Conservation (phyloP, 2,329 filamentous ascomycete species). For the Gliomastix tumulicola region DNA sequence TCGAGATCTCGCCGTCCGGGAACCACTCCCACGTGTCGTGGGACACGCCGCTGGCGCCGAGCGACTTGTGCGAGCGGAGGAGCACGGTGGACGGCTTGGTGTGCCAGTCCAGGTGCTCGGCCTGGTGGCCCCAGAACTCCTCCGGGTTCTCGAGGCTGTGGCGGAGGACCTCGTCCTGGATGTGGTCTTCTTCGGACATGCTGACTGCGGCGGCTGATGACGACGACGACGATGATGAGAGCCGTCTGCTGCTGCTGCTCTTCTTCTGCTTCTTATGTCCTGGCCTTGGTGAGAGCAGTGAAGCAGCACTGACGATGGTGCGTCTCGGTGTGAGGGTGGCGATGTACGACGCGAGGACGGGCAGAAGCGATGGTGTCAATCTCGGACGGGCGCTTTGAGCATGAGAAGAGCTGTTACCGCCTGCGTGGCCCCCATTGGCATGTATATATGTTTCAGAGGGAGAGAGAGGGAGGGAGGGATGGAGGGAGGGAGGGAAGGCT, state of each 20-base stretch:
- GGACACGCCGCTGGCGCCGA: constrained; percentile 51
- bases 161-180: constrained; percentile 44
- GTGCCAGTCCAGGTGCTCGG: constrained; percentile 74
- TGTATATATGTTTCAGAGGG: too few relatives aligned
- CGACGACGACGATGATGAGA: not conserved
- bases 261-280: too few relatives aligned
- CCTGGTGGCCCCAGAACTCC: constrained; percentile 69
- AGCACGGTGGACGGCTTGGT: constrained; percentile 61
- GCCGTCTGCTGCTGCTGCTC: too few relatives aligned
- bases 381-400: too few relatives aligned
- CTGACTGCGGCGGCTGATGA: not conserved
- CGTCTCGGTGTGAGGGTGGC: too few relatives aligned
- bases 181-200: constrained; percentile 8
- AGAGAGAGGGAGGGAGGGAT: not conserved
- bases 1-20: constrained; percentile 79
- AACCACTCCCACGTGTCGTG: constrained; percentile 89
- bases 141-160: constrained; percentile 63
- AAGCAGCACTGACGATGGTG: too few relatives aligned
- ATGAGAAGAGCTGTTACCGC: too few relatives aligned
- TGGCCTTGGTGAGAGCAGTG: too few relatives aligned
- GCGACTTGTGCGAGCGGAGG: constrained; percentile 51
- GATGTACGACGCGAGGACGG: too few relatives aligned
- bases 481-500: not conserved
- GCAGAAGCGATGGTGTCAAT: too few relatives aligned
- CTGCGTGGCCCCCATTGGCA: too few relatives aligned